phyloP scores from a whole-genome alignment of 2,329 filamentous ascomycete genomes.

The Paraconiothyrium brasiliense region DNA sequence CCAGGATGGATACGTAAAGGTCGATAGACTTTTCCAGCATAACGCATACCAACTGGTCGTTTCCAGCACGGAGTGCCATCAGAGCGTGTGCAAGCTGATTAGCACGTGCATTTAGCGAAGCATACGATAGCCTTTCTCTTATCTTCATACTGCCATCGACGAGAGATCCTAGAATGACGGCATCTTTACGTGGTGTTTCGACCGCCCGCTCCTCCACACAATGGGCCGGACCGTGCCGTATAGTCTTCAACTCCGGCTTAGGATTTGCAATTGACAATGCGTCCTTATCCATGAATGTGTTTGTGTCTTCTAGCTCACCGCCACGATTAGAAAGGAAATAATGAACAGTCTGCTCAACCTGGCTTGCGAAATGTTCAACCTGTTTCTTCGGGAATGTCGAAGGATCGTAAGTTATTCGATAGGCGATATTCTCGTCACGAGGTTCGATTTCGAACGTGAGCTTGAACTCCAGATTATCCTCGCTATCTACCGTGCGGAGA shows the following conservation, averaged over 20 bases:
- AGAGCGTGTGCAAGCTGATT: conserved; percentile 72
- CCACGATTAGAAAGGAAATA: conserved; percentile 54
- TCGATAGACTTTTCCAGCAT: conserved; percentile 79
- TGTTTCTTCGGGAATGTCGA: conserved; percentile 65
- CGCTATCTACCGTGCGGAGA: conserved; percentile 67
- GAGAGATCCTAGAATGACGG: conserved; percentile 71
- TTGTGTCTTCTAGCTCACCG: conserved; percentile 39
- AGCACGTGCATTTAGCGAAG: conserved; percentile 68
- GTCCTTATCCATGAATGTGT: conserved; percentile 30
- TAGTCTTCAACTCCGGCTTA: conserved; percentile 33
- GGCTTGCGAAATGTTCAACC: conserved; percentile 64
- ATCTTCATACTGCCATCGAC: conserved; percentile 42
- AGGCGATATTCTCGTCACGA: conserved; percentile 53
- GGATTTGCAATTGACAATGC: conserved; percentile 55
- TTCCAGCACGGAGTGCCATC: conserved; percentile 54
- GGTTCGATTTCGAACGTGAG: conserved; percentile 82
- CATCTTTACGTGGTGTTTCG: conserved; percentile 62
- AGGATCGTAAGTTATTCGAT: conserved; percentile 65
- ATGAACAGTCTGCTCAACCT: conserved; percentile 66
- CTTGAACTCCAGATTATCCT: conserved; percentile 79
- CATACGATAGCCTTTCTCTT: conserved; percentile 67
- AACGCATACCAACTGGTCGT: conserved; percentile 73
- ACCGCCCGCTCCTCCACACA: conserved; percentile 65
- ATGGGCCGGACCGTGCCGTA: conserved; percentile 41
- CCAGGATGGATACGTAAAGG: conserved; percentile 79